phyloP scores from a whole-genome alignment of 331 rosid species.

The Acacia pycnantha region DNA sequence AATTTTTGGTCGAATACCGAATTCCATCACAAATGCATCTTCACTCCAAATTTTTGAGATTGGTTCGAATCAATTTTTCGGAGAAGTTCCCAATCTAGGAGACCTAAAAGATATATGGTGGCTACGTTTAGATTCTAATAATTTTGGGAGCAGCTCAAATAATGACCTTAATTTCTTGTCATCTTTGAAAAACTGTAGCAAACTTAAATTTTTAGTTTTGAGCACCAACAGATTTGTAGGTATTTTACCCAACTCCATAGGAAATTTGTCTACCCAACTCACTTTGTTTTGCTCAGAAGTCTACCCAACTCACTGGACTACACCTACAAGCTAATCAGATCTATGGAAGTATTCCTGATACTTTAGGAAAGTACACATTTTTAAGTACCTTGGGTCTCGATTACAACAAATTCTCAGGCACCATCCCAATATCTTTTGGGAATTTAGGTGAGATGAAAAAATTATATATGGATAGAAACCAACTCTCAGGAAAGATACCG shows the following conservation, averaged over 20 bases:
- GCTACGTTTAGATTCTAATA: neutral
- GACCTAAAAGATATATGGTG: neutral
- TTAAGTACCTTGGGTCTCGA: neutral
- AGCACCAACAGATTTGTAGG: neutral
- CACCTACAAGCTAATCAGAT: neutral
- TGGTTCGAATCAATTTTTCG: neutral
- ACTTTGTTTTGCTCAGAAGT: no score
- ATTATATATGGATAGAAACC: fast-evolving
- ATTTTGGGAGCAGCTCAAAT: neutral
- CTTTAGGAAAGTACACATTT: neutral
- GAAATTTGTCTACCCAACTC: conserved; percentile 5
- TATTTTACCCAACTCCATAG: neutral
- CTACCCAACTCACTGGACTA: neutral
- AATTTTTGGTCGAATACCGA: conserved; percentile 29
- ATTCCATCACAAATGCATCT: conserved; percentile 34
- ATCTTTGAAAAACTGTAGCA: neutral
- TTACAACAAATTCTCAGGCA: neutral
- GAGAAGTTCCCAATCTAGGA: neutral
- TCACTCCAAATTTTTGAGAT: neutral
- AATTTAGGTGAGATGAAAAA: neutral
- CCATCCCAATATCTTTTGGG: neutral
- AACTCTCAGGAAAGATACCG: neutral
- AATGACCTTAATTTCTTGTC: neutral
- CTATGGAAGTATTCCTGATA: neutral
- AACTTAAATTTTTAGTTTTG: neutral